Evolutionary conservation across 495 filamentous ascomycete genomes (phyloP).

Genomic region (Neurospora sp.): DNA sequence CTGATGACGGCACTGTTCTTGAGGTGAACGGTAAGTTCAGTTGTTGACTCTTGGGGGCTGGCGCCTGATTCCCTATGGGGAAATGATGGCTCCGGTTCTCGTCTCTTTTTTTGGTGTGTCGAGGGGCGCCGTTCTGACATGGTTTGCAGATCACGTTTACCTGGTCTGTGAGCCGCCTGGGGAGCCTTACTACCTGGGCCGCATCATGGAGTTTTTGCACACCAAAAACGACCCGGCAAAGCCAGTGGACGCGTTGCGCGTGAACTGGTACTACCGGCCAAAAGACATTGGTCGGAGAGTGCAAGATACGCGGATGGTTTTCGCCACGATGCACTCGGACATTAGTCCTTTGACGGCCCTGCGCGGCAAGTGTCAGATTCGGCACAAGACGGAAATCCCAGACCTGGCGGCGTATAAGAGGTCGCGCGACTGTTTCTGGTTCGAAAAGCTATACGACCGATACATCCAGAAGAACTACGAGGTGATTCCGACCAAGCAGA

Average conservation of each 20-base stretch:
- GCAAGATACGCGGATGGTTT: constrained; percentile 79
- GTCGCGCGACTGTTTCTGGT: constrained; percentile 82
- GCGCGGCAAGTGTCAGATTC: constrained; percentile 84
- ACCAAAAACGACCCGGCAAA: constrained; percentile 58
- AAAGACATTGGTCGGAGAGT: constrained; percentile 89
- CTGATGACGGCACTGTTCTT: constrained; percentile 83
- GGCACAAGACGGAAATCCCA: constrained; percentile 75
- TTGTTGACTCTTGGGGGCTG: not conserved
- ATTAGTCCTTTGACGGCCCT: constrained; percentile 84
- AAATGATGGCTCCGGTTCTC: not conserved
- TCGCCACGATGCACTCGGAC: constrained; percentile 97
- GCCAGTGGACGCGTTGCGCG: constrained; percentile 75
- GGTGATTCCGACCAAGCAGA: constrained; percentile 79
- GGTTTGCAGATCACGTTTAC: constrained; percentile 79
- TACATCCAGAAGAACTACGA: constrained; percentile 98
- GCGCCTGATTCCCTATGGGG: not conserved
- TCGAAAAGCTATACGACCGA: constrained; percentile 92
- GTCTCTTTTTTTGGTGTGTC: constrained; percentile 4
- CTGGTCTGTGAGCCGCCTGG: constrained; percentile 95
- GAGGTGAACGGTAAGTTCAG: constrained; percentile 69
- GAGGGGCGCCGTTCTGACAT: constrained; percentile 16
- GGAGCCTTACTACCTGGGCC: constrained; percentile 93
- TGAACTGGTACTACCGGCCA: constrained; percentile 98
- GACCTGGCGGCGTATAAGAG: constrained; percentile 79
- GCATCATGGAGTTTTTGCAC: constrained; percentile 96